Evolutionary conservation across 2,329 filamentous ascomycete species (phyloP).

Genomic region (Didymella glomerata): DNA sequence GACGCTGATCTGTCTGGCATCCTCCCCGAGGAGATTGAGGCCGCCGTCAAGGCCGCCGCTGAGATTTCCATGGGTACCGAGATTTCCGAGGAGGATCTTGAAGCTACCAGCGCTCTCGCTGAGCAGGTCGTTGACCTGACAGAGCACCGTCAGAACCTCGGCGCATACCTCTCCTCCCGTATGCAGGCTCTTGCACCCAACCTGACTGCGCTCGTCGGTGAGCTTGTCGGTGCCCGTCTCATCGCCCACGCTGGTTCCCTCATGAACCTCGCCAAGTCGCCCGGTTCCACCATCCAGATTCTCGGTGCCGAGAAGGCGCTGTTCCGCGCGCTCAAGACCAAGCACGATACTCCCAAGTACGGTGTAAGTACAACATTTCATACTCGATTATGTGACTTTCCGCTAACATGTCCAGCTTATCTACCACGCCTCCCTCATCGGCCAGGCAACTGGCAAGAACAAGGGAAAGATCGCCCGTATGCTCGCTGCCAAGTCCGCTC

Average conservation of each 20-base stretch:
- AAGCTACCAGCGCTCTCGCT: constrained; percentile 90
- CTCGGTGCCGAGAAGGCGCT: constrained; percentile 98
- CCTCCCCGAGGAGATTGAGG: constrained; percentile 93
- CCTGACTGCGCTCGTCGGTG: constrained; percentile 89
- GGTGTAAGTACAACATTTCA: constrained; percentile 60
- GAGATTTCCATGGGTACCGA: constrained; percentile 99
- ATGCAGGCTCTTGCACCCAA: constrained; percentile 98
- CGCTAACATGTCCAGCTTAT: constrained; percentile 65
- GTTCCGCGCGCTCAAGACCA: constrained; percentile 97
- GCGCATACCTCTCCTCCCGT: constrained; percentile 86
- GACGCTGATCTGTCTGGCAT: constrained; percentile 78
- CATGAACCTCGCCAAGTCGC: constrained; percentile 92
- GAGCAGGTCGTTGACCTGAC: constrained; percentile 93
- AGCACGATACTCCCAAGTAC: constrained; percentile 99
- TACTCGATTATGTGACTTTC: background rate
- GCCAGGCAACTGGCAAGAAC: constrained; percentile 96
- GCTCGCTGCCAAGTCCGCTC: constrained; percentile 89
- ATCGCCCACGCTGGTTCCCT: constrained; percentile 95
- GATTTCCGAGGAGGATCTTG: constrained; percentile 89
- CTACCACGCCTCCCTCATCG: constrained; percentile 74
- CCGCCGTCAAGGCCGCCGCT: constrained; percentile 88
- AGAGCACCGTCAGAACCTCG: constrained; percentile 80
- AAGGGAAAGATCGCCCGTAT: constrained; percentile 99
- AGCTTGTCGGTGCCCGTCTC: constrained; percentile 90
- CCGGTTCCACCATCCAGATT: constrained; percentile 96